Conservation (phyloP, 139 green algal genomes). For the Chlamydomonas schloesseri region DNA sequence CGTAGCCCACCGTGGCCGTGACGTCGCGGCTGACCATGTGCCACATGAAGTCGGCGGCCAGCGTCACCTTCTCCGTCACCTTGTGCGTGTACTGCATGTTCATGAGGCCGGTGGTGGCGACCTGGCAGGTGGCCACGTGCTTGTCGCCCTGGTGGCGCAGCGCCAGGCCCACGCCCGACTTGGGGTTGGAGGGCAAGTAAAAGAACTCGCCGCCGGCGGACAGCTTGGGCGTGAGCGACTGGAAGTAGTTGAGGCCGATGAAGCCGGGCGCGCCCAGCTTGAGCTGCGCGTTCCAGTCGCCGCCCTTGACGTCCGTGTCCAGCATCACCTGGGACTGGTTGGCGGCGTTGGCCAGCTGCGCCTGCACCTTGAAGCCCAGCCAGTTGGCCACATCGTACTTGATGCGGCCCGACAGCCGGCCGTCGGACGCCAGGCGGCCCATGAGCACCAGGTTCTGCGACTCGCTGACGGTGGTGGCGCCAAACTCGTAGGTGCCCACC, state of each 20-base stretch:
- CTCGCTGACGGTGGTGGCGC: slow-evolving; percentile 94
- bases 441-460: slow-evolving; percentile 74
- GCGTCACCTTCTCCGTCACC: slow-evolving; percentile 73
- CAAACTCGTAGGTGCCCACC: slow-evolving; percentile 96
- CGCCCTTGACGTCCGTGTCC: slow-evolving; percentile 75
- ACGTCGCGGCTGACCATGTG: slow-evolving; percentile 92
- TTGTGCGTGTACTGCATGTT: slow-evolving; percentile 93
- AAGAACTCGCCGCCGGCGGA: slow-evolving; percentile 92
- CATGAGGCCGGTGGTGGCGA: slow-evolving; percentile 95
- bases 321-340: slow-evolving; percentile 71
- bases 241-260: slow-evolving; percentile 95
- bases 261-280: slow-evolving; percentile 97
- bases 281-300: slow-evolving; percentile 96
- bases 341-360: slow-evolving; percentile 85
- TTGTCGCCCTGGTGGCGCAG: slow-evolving; percentile 82
- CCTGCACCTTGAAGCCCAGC: slow-evolving; percentile 86
- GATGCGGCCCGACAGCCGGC: slow-evolving; percentile 76
- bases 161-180: slow-evolving; percentile 84
- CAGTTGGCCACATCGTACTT: slow-evolving; percentile 88
- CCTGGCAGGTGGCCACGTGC: slow-evolving; percentile 82
- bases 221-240: slow-evolving; percentile 91
- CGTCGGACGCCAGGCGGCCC: slow-evolving; percentile 92
- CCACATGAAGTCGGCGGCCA: slow-evolving; percentile 96
- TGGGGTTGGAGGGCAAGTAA: slow-evolving; percentile 89
- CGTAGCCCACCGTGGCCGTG: slow-evolving; percentile 94